A percentile compares a stretch with the other conserved stretches of the same genome.
phyloP scores from a whole-genome alignment of 345 rosid genomes.

The Dipteronia dyeriana region DNA sequence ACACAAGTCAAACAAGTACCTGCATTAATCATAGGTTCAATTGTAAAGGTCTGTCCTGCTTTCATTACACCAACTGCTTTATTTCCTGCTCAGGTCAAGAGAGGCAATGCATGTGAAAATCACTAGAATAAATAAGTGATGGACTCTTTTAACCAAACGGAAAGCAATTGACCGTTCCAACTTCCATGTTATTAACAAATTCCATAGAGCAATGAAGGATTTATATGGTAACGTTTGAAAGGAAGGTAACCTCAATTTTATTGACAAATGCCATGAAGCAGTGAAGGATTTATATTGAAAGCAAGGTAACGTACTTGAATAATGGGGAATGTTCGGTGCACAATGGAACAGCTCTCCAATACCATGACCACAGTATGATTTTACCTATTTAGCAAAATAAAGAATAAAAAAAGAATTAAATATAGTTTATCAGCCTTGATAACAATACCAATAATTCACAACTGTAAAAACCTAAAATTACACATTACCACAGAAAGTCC shows the following conservation, averaged over 20 bases:
- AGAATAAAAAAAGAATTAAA: slow-evolving; percentile 6
- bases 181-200: not conserved
- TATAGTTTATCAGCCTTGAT: slow-evolving; percentile 4
- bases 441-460: not conserved
- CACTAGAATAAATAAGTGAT: not conserved
- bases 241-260: not conserved
- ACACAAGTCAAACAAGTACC: slow-evolving; percentile 38
- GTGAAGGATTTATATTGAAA: not conserved
- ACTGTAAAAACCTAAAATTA: not conserved
- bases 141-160: not conserved
- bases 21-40: slow-evolving; percentile 98
- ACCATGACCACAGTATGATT: slow-evolving; percentile 94
- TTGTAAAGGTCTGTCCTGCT: slow-evolving; percentile 94
- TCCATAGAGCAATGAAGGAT: not conserved
- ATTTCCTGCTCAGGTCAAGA: slow-evolving; percentile 71
- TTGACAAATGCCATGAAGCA: not conserved
- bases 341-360: slow-evolving; percentile 98
- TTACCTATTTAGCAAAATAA: slow-evolving; percentile 56
- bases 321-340: slow-evolving; percentile 97
- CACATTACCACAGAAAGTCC: slow-evolving; percentile 91
- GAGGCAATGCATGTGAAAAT: slow-evolving; percentile 16
- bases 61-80: slow-evolving; percentile 98
- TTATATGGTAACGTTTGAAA: not conserved
- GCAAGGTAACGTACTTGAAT: slow-evolving; percentile 55
- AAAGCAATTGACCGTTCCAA: not conserved